Base-by-base conservation (phyloP, 2,329 filamentous ascomycete species). In the Aureobasidium pullulans region DNA sequence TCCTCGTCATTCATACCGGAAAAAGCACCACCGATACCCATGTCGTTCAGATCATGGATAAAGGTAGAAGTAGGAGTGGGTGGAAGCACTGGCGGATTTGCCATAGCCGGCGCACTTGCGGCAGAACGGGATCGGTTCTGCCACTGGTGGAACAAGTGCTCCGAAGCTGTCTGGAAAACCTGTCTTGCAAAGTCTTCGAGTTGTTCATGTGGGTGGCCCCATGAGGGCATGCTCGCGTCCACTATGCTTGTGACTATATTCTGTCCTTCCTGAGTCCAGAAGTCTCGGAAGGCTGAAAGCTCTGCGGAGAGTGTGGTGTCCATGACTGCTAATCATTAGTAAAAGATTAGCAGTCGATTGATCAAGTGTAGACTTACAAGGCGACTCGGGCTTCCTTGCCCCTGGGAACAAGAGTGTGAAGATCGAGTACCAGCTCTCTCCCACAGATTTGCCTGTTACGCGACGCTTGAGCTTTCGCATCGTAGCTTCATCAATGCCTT, bases 341-440 rank as follows among this genome's bases (percentile, higher is more conserved):
- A 43, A 15, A 11, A 29, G 1, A 8, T 13, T 7, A 5, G 9
- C 8, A 6, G 15, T n/a, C 9, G 15, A 1, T 32, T n/a, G 28
- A 4, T 15, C 9, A 16, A 3, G 29, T 13, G 8, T 9, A 23
- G 6, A 43, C 53, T 46, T n/a, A 57, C 53, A 31, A 9, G 54
- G 54, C 28, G 54, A 58, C 31, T 58, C 43, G 7, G 54, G 54
- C 37, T 28, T 49, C 11, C 15, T 48, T 10, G 43, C 43, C 9
- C 29, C 36, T 8, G 54, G 54, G 16, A 58, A 58, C 28, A 58
- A 10, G 8, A 49, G 28, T n/a, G 29, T 15, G 15, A n/a, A 58
- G 10, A 58, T 58, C 6, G 54, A 48, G 28, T 58, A 58, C 54
- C 54, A 58, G 16, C 54, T 58, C 7, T 58, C 54, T 23, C 32